Conservation (phyloP, 2,329 filamentous ascomycete genomes). For the Pleoardoris graminearum region DNA sequence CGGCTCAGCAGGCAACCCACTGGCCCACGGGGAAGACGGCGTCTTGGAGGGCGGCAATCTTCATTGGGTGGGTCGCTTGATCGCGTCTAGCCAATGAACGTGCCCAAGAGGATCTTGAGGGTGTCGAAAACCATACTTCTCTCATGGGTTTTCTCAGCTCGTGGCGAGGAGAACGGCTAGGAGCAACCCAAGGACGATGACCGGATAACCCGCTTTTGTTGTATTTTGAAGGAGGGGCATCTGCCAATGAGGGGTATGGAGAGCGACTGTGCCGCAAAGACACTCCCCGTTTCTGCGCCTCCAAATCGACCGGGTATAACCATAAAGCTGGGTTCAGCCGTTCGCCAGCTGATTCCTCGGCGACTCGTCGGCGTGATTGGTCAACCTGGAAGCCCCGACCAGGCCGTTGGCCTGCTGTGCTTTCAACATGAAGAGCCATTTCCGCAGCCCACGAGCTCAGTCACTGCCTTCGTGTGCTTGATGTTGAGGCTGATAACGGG, state of each 20-base stretch:
- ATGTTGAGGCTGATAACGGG: not conserved
- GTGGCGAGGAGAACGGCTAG: slow-evolving; percentile 4
- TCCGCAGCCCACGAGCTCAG: not conserved
- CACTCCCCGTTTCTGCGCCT: not conserved
- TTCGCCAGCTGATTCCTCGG: slow-evolving; percentile 1
- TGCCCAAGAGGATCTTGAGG: slow-evolving; percentile 1
- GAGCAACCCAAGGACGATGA: not conserved
- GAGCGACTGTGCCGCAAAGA: slow-evolving; percentile 10
- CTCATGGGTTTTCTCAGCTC: slow-evolving; percentile 2
- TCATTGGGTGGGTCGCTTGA: slow-evolving; percentile 12
- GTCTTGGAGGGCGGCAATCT: not conserved
- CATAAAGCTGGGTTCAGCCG: slow-evolving; percentile 16
- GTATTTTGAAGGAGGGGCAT: not conserved
- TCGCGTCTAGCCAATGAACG: slow-evolving; percentile 12
- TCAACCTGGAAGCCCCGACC: not conserved
- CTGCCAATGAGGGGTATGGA: slow-evolving; percentile 1
- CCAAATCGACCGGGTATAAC: slow-evolving; percentile 3
- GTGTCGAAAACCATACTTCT: not conserved
- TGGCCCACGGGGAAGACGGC: slow-evolving; percentile 2
- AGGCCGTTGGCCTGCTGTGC: not conserved
- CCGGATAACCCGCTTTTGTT: not conserved
- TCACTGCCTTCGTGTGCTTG: not conserved
- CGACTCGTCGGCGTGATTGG: not conserved
- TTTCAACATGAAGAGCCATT: not conserved
- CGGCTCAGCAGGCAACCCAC: slow-evolving; percentile 2